These are phyloP conservation scores for Botrytis sinoallii DNA, from an alignment of 2,329 filamentous ascomycete species.

Conservation along the genomic window DNA sequence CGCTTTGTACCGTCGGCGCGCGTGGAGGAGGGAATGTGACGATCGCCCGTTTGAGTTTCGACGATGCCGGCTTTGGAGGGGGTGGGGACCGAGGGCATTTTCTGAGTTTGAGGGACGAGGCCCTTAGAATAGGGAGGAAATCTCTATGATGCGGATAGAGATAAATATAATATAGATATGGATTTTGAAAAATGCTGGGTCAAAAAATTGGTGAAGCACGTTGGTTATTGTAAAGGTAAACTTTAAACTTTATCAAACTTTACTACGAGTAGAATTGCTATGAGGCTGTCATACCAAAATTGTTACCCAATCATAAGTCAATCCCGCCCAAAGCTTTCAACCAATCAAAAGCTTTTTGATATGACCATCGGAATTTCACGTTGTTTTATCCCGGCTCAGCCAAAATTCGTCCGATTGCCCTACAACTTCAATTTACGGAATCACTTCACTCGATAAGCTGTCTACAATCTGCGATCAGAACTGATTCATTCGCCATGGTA, in stretches of 20 bases:
- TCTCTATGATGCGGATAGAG: not conserved
- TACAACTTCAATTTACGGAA: constrained; percentile 15
- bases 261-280: not conserved
- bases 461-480: constrained; percentile 12
- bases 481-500: constrained; percentile 18
- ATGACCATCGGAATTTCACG: constrained; percentile 20
- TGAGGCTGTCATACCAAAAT: not conserved
- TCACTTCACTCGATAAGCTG: constrained; percentile 10
- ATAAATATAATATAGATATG: not conserved
- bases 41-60: constrained; percentile 71
- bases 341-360: constrained; percentile 15
- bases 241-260: not conserved
- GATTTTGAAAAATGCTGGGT: not conserved
- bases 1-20: constrained; percentile 88
- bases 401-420: constrained; percentile 16
- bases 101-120: constrained; percentile 14
- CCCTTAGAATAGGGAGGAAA: not conserved
- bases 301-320: not conserved
- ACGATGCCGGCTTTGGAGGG: constrained; percentile 69
- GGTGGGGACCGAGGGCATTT: constrained; percentile 41
- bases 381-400: constrained; percentile 14
- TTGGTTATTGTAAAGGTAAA: not conserved
- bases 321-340: not conserved
- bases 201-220: too few species aligned
- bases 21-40: constrained; percentile 83